These are phyloP conservation scores for Linnemannia schmuckeri DNA, from an alignment of 192 early-diverging fungal genomes.

Conservation along the genomic window DNA sequence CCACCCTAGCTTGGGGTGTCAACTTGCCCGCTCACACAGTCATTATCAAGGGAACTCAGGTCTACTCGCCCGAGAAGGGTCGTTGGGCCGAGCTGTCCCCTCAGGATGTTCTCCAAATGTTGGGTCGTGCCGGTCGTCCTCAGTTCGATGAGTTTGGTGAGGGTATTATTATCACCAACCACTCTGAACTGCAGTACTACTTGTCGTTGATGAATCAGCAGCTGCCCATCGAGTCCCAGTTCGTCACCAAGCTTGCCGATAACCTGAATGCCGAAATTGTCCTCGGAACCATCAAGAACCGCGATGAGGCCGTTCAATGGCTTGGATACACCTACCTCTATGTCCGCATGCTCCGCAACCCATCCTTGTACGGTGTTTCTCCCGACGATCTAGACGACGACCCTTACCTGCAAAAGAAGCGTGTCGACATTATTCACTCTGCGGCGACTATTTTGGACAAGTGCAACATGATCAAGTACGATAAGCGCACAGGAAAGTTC, in stretches of 20 bases:
- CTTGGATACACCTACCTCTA: constrained; percentile 96
- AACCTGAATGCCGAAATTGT: constrained; percentile 97
- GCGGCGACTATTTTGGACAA: constrained; percentile 92
- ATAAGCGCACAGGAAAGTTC: constrained; percentile 90
- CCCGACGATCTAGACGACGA: constrained; percentile 82
- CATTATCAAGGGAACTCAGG: constrained; percentile 98
- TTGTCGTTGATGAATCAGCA: constrained; percentile 95
- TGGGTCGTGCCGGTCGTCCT: constrained; percentile 97
- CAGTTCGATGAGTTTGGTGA: constrained; percentile 97
- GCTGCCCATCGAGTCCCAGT: constrained; percentile 97
- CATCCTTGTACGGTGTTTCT: constrained; percentile 84
- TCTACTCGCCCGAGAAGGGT: constrained; percentile 96
- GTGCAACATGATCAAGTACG: constrained; percentile 94
- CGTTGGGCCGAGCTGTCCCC: constrained; percentile 94
- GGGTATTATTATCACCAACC: constrained; percentile 96
- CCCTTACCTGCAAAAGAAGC: constrained; percentile 84
- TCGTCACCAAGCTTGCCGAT: constrained; percentile 88
- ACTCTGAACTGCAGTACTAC: constrained; percentile 94
- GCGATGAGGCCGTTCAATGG: constrained; percentile 97
- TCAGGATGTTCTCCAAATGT: constrained; percentile 98
- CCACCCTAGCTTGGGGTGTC: constrained; percentile 99
- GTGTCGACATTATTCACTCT: constrained; percentile 90
- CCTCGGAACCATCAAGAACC: constrained; percentile 89
- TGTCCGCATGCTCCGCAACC: constrained; percentile 96
- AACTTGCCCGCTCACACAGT: constrained; percentile 98